Base-by-base conservation (phyloP, 352 stramenopile species). In the Blastocystis sp. region DNA sequence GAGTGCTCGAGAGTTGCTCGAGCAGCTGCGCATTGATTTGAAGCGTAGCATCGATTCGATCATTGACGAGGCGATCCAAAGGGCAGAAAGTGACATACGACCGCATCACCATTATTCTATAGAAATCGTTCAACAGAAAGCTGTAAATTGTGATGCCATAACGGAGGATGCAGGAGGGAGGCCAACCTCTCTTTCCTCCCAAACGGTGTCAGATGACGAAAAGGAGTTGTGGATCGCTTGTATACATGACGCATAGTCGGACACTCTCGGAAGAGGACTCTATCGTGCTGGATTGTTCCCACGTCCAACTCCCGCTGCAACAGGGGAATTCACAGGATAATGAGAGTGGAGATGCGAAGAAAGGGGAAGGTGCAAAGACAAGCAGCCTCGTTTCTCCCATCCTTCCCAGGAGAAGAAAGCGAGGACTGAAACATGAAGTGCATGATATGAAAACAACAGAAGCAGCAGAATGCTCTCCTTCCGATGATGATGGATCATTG, bases 21-120 rank as follows among this genome's bases (percentile, higher is more conserved):
- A 79, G 14, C 69, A 61, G 19, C 42, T 79, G 19, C n/a, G 69
- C n/a, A 38, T 79, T 6, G 69, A 79, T 21, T 38, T 79, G 43
- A 64, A 79, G 21, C 4, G 48, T 43, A 79, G 52, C 19, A 40
- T 79, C 17, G 42, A 79, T 79, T 24, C 28, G 40, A 60, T 79
- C 63, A 79, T 79, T 34, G 69, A 79, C 63, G 42, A 79, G 40
- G 48, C 69, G 10, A 64, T 79, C 63, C n/a, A 6, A 4, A 62
- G 40, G 14, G 17, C 60, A 64, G 17, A 79, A 64, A 43, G 69
- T 79, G 52, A 38, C 28, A 76, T 76, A 3, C 38, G 7, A 11
- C 7, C 11, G 21, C 19, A 21, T 9, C 6, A 4, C 66, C 19
- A 4, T n/a, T 57, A 48, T 10, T n/a, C 6, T 14, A 6, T 76